Evolutionary conservation across 1,139 yeast genomes (phyloP), one percentile per base, ranked within the genome.

Genomic region (Yamadazyma dushanensis): DNA sequence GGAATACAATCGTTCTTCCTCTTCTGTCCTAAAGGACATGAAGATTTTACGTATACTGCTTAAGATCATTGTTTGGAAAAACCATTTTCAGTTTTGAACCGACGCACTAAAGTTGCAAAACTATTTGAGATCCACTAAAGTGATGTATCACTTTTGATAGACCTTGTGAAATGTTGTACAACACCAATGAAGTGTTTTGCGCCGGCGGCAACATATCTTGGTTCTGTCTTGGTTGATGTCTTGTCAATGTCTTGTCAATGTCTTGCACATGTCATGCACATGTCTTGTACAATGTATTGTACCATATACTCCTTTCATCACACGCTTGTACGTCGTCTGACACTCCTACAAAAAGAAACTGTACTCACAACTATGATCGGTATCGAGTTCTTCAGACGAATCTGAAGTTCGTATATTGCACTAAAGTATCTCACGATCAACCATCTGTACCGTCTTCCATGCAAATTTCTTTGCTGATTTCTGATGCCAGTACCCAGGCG

Each of bases 11-110:
- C 92, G 63, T 55, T 87, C 96, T 51, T 87, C 95, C 47, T 87
- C 95, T 47, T 85, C 95, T 2, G 94, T 80, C 18, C 96, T 63
- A 51, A 86, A 86, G 4, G 94, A 83, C 28, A 90, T 83, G 56
- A 87, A 87, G 32, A 87, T 82, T 38, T 87, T 66, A 37, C 96
- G 64, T 32, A 84, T 73, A 51, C 86, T 83, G 31, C 83, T 85
- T 31, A 83, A 53, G 37, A 74, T 73, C 80, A 75, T 75, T 3
- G 32, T 11, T 13, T 24, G 7, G 26, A 24, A 21, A 26, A 9
- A 26, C 15, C 13, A 18, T 15, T 16, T 13, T 11, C 24, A 25
- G 31, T 16, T 19, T 29, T 34, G 36, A 23, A 35, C 34, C 34
- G 26, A 20, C 48, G 8, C 33, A 32, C 27, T 20, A 7, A 18